Base-by-base conservation (phyloP, 805 yeast species). In the Starmerella roubikii region DNA sequence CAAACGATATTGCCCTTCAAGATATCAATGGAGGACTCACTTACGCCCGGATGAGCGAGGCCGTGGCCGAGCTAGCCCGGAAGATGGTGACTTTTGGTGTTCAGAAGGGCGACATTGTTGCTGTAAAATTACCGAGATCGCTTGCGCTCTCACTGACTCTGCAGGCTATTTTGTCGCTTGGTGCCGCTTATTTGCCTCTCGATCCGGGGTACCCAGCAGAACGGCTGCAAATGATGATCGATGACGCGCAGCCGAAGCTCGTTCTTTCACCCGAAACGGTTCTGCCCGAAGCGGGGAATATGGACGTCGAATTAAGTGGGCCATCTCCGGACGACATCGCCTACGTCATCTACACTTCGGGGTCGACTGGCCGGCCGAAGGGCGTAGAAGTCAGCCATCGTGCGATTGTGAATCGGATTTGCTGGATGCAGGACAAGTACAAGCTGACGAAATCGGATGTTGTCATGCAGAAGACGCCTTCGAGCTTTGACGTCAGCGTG, bases 281-380 rank as follows among this genome's bases (percentile, higher is more conserved):
- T 6, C 7, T n/a, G 4, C 7, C 7, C 25, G 18, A 3, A 4
- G 20, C 3, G 22, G 21, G 7, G 10, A 19, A 10, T 32, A n/a
- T 18, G 10, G 17, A 7, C 12, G 25, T 19, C 13, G 15, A 18
- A 19, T 15, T 4, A n/a, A 16, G 3, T 18, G 29, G 6, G 13
- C 74, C 80, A 30, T 61, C 60, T 41, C 69, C 78, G 13, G 70
- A 66, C 7, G 80, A 75, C 51, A 53, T 69, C 35, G 69, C 79
- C 28, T 75, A 84, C 61, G 76, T 80, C 54, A 80, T 80, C 85
- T 80, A 79, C 65, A 80, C 93, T 16, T 80, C 91, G 3, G 93
- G 93, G 27, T 76, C 85, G 15, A 78, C 91, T 20, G 91, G 91
- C 46, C 68, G 71, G 43, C 93, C 93, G 47, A 80, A 80, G 63